These are phyloP conservation scores for Botryosphaeria dothidea DNA, from an alignment of 2,329 filamentous ascomycete species.

Conservation along the genomic window DNA sequence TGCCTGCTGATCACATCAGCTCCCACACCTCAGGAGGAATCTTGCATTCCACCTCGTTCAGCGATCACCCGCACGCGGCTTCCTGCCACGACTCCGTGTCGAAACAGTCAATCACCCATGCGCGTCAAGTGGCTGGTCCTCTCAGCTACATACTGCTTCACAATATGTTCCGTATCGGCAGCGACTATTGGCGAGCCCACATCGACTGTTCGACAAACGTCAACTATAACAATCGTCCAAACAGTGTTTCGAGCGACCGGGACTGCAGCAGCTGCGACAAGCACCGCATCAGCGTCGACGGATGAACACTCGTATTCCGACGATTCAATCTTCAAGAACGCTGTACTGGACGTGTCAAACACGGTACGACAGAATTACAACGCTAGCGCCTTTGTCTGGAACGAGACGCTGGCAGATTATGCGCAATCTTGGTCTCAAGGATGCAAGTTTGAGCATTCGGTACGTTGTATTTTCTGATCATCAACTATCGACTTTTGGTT, in stretches of 20 bases:
- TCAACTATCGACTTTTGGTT: no score
- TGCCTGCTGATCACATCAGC: no score
- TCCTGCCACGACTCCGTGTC: background rate
- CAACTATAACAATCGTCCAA: background rate
- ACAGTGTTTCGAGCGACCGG: background rate
- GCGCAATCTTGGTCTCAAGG: slow-evolving; percentile 53
- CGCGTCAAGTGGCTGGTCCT: background rate
- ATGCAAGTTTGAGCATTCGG: slow-evolving; percentile 56
- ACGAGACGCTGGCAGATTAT: slow-evolving; percentile 60
- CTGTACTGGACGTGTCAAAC: slow-evolving; percentile 68
- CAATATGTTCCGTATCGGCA: background rate
- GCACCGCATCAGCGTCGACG: background rate
- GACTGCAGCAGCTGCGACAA: background rate
- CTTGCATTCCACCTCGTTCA: no score
- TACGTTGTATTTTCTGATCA: no score
- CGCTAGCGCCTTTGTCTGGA: slow-evolving; percentile 63
- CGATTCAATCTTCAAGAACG: slow-evolving; percentile 44
- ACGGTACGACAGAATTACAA: slow-evolving; percentile 64
- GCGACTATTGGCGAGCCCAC: background rate
- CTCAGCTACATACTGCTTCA: background rate
- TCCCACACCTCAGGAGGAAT: no score
- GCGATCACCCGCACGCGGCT: no score
- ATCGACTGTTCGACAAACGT: background rate
- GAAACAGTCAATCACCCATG: background rate
- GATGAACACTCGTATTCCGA: slow-evolving; percentile 40